A percentile compares a stretch with the other conserved stretches of the same genome.
phyloP scores from a whole-genome alignment of 2,329 filamentous ascomycete species.

The Stachybotrys elegans region DNA sequence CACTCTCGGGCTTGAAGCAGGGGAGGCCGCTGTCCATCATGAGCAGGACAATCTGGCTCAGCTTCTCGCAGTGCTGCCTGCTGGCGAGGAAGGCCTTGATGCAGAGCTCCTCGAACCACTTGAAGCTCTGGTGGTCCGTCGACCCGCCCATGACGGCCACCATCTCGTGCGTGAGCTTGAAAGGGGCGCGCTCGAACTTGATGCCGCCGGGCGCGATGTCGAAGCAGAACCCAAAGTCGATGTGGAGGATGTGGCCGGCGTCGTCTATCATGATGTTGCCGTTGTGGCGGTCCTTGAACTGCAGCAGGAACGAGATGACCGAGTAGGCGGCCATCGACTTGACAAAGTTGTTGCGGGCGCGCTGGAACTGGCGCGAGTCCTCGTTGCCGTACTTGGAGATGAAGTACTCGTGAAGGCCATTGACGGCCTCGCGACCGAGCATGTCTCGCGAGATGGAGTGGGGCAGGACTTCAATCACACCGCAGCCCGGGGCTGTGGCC shows the following conservation, averaged over 20 bases:
- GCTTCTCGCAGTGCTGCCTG: slow-evolving; percentile 80
- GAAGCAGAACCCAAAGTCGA: slow-evolving; percentile 99
- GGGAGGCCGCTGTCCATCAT: slow-evolving; percentile 97
- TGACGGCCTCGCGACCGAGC: slow-evolving; percentile 96
- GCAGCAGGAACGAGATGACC: slow-evolving; percentile 90
- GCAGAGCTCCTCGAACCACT: slow-evolving; percentile 93
- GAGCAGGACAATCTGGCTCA: slow-evolving; percentile 82
- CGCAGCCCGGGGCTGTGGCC: slow-evolving; percentile 92
- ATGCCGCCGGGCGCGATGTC: slow-evolving; percentile 96
- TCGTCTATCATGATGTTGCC: slow-evolving; percentile 99
- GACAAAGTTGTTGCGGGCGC: slow-evolving; percentile 93
- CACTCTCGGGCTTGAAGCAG: slow-evolving; percentile 95
- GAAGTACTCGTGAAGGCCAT: slow-evolving; percentile 98
- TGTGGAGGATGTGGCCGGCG: slow-evolving; percentile 93
- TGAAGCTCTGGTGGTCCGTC: slow-evolving; percentile 80
- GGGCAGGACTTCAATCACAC: slow-evolving; percentile 95
- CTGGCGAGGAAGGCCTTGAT: slow-evolving; percentile 91
- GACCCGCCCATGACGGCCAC: slow-evolving; percentile 96
- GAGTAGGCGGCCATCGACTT: slow-evolving; percentile 99
- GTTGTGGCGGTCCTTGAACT: slow-evolving; percentile 99
- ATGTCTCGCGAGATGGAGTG: slow-evolving; percentile 98
- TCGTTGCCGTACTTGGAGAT: slow-evolving; percentile 95
- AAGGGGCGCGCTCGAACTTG: slow-evolving; percentile 94
- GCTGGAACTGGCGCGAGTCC: slow-evolving; percentile 90
- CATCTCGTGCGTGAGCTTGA: slow-evolving; percentile 98